phyloP scores from a whole-genome alignment of 768 basidiomycete species.

The Mycena belliarum region DNA sequence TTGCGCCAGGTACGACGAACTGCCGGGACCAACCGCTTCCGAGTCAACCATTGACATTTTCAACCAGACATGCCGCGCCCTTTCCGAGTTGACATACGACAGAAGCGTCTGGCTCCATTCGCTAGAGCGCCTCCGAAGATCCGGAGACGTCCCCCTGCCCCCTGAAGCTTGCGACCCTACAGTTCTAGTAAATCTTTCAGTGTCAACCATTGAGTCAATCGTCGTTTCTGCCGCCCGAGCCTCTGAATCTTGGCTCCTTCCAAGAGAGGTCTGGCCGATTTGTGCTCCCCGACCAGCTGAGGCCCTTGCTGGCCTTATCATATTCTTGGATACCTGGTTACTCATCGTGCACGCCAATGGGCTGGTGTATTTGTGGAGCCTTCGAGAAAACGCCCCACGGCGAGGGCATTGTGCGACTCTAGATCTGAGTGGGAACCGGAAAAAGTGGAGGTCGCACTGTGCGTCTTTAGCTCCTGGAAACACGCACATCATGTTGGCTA shows the following conservation, averaged over 20 bases:
- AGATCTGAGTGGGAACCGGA: constrained; percentile 8
- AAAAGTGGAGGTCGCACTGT: constrained; percentile 12
- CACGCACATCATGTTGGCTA: constrained; percentile 3
- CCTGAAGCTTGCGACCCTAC: background rate
- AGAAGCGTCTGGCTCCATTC: constrained; percentile 11
- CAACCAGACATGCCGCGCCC: constrained; percentile 4
- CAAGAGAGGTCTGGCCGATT: background rate
- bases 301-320: constrained; percentile 29
- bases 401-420: constrained; percentile 4
- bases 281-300: background rate
- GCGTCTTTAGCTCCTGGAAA: background rate
- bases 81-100: constrained; percentile 6
- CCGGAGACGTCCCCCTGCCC: constrained; percentile 15
- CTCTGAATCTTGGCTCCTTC: constrained; percentile 6
- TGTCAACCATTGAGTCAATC: constrained; percentile 7
- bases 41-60: too few species aligned
- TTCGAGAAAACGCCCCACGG: constrained; percentile 16
- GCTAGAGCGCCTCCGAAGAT: background rate
- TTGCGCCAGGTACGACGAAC: background rate
- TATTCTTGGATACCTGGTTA: constrained; percentile 50
- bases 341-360: constrained; percentile 46
- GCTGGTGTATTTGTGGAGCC: constrained; percentile 44
- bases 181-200: background rate
- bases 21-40: too few species aligned
- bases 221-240: constrained; percentile 11